Conservation (phyloP, 2,329 filamentous ascomycete genomes). For the Cladophialophora exuberans region DNA sequence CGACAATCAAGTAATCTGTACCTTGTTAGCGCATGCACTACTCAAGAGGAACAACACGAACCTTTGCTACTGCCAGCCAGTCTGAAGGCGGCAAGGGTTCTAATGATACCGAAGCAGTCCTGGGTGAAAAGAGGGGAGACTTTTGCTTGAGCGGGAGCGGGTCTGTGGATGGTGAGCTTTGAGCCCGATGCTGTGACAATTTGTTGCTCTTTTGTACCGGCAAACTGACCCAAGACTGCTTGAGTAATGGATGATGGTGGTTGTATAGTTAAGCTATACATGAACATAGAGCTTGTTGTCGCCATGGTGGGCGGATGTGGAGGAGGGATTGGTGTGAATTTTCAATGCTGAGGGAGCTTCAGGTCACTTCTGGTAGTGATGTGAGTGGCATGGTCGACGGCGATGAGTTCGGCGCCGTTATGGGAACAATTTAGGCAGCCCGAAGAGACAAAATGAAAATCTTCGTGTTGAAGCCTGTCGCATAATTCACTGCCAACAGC, state of each 20-base stretch:
- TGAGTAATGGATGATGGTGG: constrained; percentile 86
- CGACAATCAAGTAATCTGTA: constrained; percentile 91
- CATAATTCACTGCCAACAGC: not conserved
- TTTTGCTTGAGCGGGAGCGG: constrained; percentile 82
- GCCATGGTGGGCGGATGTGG: constrained; percentile 67
- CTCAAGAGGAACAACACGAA: constrained; percentile 47
- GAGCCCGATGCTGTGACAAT: constrained; percentile 93
- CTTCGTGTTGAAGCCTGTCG: too few relatives aligned
- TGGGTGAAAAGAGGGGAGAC: constrained; percentile 85
- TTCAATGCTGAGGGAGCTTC: not conserved
- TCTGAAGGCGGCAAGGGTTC: constrained; percentile 83
- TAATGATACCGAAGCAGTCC: constrained; percentile 94
- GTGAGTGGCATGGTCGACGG: not conserved
- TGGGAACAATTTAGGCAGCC: too few relatives aligned
- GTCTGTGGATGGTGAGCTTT: constrained; percentile 81
- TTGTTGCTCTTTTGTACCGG: constrained; percentile 95
- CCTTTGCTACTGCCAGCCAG: constrained; percentile 94
- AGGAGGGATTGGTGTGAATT: not conserved
- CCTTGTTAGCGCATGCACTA: constrained; percentile 12
- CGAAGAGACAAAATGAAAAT: not conserved
- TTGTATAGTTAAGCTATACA: constrained; percentile 96
- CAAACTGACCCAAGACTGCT: constrained; percentile 92
- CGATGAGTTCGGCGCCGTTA: not conserved
- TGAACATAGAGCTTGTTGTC: constrained; percentile 97
- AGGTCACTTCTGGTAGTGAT: not conserved